These are phyloP conservation scores for Neltuma alba DNA, from an alignment of 306 rosid genomes.

Conservation along the genomic window DNA sequence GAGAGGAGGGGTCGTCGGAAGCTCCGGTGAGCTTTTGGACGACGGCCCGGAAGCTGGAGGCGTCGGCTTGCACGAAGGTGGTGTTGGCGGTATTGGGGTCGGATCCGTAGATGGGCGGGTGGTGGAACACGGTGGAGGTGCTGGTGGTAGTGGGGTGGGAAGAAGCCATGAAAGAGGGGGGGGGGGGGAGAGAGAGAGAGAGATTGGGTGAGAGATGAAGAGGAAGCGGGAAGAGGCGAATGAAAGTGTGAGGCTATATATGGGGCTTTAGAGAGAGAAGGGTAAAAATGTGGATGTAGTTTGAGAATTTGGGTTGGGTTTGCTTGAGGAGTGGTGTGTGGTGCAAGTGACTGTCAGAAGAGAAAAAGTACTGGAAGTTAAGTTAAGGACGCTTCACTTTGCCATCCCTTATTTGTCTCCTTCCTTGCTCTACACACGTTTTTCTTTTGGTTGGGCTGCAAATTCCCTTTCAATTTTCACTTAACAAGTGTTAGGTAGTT, in stretches of 20 bases:
- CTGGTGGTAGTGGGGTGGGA: slow-evolving; percentile 5
- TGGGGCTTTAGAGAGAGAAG: background rate
- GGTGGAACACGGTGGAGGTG: slow-evolving; percentile 32
- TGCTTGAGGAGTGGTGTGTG: slow-evolving; percentile 11
- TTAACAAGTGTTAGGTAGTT: no score
- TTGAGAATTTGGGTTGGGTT: background rate
- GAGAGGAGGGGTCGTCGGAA: slow-evolving; percentile 59
- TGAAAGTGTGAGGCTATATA: slow-evolving; percentile 38
- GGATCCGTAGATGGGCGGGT: slow-evolving; percentile 44
- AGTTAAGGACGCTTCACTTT: background rate
- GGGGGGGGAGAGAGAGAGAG: slow-evolving; percentile 17
- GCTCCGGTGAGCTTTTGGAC: slow-evolving; percentile 94
- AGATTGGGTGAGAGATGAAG: background rate
- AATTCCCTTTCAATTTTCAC: no score
- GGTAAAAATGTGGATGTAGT: background rate
- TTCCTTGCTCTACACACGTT: background rate
- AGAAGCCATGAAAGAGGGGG: slow-evolving; percentile 37
- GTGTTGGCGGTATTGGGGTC: slow-evolving; percentile 74
- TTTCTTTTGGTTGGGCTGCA: background rate
- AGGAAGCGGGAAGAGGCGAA: slow-evolving; percentile 47
- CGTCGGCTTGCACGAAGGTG: slow-evolving; percentile 85
- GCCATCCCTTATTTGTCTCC: background rate
- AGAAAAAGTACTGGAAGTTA: background rate
- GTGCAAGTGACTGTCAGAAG: background rate
- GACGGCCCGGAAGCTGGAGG: slow-evolving; percentile 73